phyloP scores from a whole-genome alignment of 2,329 filamentous ascomycete genomes.

The Apiospora saccharicola region DNA sequence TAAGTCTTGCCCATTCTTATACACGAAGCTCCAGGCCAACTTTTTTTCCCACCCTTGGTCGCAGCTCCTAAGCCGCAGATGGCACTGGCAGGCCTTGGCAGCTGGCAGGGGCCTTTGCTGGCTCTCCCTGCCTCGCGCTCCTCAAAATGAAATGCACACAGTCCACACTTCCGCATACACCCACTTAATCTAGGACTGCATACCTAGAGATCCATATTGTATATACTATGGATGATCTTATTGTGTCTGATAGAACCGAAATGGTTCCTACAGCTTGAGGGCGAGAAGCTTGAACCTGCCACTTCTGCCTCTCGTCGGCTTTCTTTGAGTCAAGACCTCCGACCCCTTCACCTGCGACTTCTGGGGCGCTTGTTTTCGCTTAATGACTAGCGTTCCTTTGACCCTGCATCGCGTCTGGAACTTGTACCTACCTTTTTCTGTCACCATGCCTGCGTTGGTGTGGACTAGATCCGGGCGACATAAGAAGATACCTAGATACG shows the following conservation, averaged over 20 bases:
- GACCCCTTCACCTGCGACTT: slow-evolving; percentile 12
- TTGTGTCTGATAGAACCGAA: not conserved
- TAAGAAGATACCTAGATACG: not conserved
- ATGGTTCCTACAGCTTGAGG: not conserved
- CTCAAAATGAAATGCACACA: slow-evolving; percentile 1
- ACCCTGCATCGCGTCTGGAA: slow-evolving; percentile 14
- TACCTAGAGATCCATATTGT: not conserved
- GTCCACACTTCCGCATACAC: not conserved
- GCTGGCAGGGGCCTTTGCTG: slow-evolving; percentile 4
- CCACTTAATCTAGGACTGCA: not conserved
- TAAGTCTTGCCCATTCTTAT: slow-evolving; percentile 32
- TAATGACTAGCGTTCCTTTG: slow-evolving; percentile 17
- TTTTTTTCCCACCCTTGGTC: slow-evolving; percentile 25
- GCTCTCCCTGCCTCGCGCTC: not conserved
- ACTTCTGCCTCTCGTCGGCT: not conserved
- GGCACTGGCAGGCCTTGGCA: slow-evolving; percentile 19
- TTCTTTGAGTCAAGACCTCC: slow-evolving; percentile 18
- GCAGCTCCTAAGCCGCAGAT: slow-evolving; percentile 26
- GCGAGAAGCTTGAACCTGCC: not conserved
- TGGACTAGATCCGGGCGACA: not conserved
- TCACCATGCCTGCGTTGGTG: slow-evolving; percentile 4
- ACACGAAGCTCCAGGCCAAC: slow-evolving; percentile 27
- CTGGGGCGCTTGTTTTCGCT: slow-evolving; percentile 21
- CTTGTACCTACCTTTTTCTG: slow-evolving; percentile 1
- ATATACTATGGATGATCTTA: not conserved